Evolutionary conservation across 345 rosid genomes (phyloP).

Genomic region (Jatropha curcas): DNA sequence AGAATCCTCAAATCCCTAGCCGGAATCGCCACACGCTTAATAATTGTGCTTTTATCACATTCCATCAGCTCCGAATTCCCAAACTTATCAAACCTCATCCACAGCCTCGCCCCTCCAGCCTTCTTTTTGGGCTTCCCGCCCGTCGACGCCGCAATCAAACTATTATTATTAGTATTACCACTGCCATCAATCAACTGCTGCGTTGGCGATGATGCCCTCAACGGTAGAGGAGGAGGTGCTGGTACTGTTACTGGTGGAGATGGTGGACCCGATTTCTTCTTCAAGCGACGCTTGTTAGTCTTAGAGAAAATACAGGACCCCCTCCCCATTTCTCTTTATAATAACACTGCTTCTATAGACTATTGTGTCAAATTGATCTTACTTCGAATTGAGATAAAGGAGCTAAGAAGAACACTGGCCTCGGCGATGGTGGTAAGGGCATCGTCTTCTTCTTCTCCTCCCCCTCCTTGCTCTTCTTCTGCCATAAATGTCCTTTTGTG

Average conservation of each 20-base stretch:
- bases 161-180: background rate
- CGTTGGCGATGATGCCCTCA: conserved; percentile 16
- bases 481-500: conserved; percentile 1
- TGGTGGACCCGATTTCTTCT: conserved; percentile 1
- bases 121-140: conserved; percentile 76
- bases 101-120: conserved; percentile 78
- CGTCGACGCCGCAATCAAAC: background rate
- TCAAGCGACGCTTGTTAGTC: conserved; percentile 17
- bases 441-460: background rate
- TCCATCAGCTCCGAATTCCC: conserved; percentile 81
- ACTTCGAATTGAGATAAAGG: background rate
- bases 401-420: background rate
- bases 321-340: too few relatives aligned
- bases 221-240: conserved; percentile 17
- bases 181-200: background rate
- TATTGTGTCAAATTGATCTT: too few relatives aligned
- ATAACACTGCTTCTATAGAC: too few relatives aligned
- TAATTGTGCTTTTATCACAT: conserved; percentile 76
- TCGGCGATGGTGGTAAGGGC: background rate
- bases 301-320: conserved; percentile 7
- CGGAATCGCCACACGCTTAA: conserved; percentile 72
- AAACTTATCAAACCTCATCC: conserved; percentile 86
- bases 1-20: conserved; percentile 93
- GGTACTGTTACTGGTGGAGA: background rate
- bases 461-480: background rate